Evolutionary conservation across 257 asterid genomes (phyloP).

Genomic region (Leptodermis oblonga): DNA sequence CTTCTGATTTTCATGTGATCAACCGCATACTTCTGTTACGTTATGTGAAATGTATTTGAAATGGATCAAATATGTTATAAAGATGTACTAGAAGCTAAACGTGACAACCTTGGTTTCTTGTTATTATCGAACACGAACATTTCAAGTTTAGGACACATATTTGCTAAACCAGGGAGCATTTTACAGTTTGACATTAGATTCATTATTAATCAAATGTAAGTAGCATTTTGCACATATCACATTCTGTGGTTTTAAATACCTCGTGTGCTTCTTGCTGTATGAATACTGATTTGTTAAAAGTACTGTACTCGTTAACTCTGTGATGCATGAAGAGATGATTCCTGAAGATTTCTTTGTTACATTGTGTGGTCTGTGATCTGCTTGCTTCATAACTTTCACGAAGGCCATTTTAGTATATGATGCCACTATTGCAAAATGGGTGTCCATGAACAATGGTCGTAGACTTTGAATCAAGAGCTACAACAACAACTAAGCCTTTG

Average conservation of each 20-base stretch:
- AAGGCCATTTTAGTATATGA: neutral
- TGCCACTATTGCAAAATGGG: neutral
- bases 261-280: neutral
- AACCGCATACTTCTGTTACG: neutral
- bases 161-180: no score
- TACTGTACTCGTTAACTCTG: neutral
- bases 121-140: no score
- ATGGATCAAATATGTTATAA: neutral
- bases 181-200: no score
- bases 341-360: neutral
- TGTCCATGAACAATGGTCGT: neutral
- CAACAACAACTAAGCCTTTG: no score
- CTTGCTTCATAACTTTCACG: neutral
- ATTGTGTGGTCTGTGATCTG: neutral
- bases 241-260: neutral
- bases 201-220: no score
- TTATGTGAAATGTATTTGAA: neutral
- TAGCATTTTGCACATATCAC: no score
- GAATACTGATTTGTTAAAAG: neutral
- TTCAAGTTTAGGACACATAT: no score
- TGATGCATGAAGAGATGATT: neutral
- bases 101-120: neutral
- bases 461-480: neutral
- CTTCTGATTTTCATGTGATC: no score
- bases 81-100: neutral